Base-by-base conservation (phyloP, 768 basidiomycete genomes). In the Termitomyces sp. region DNA sequence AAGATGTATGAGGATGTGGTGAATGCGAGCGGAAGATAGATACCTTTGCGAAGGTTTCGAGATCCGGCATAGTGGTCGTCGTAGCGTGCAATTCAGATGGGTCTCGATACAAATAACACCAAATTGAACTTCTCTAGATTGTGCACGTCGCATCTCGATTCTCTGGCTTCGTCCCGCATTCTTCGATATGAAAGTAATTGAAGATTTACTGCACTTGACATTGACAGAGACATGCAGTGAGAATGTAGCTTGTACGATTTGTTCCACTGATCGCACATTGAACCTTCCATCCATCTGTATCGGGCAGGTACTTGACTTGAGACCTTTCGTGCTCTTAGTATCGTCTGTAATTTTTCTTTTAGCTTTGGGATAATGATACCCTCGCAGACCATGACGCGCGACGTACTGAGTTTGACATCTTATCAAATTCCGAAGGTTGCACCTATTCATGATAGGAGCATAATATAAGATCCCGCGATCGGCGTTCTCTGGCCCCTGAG, bases 31-130 rank as follows among this genome's bases (percentile, higher is more conserved):
- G 30, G 22, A n/a, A n/a, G 11, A 14, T 15, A n/a, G 51, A 35
- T 51, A 77, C 78, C 72, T 78, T 80, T 50, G 75, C 77, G 58
- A 78, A 77, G 2, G 71, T 72, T 61, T 77, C 76, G 2, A 80
- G 64, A 26, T 74, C 76, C 30, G 78, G 78, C 26, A 78, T 56
- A 7, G 32, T 26, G 15, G 12, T 37, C 9, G 30, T 38, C 22
- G 32, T 32, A 11, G 19, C 17, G 4, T 12, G 34, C 14, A 35
- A 11, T 14, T 1, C 15, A 12, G 35, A 17, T 17, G 35, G 11
- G 12, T 11, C 17, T 2, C 14, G 3, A 24, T 10, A 24, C 49
- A 50, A 50, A 50, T 40, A 50, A 50, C n/a, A 37, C 37, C 49
- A 50, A 50, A 50, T 38, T 28, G 24, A 50, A 38, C 10, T 1